Base-by-base conservation (phyloP, 179 eudicot genomes). In the Patellifolia procumbens region DNA sequence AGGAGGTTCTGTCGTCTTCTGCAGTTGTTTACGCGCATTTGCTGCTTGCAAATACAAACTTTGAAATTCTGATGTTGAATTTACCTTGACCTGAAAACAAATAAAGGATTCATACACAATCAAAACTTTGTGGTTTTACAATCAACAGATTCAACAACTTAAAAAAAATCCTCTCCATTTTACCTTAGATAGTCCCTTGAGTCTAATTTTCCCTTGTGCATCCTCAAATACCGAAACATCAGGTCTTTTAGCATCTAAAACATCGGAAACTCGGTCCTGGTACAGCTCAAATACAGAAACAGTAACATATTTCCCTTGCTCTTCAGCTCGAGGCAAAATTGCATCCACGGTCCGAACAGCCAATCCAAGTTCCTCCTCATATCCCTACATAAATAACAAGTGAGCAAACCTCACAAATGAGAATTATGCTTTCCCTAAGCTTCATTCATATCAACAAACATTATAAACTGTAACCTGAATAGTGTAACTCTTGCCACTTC, bases 141-240 rank as follows among this genome's bases (percentile, higher is more conserved):
- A 70, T 20, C 24, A 51, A 17, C 34, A 65, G 15, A 72, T 61
- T 20, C 24, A 51, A 17, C 34, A 65, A 15, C 15, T 37, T 1
- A 59, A 56, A 9, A 31, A 22, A 15, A 16, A 35, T 32, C 49
- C 24, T 20, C 17, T 22, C 24, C n/a, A 31, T 34, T n/a, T 74
- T 81, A 85, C 99, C 97, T 90, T 83, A 49, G 95, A 90, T 26
- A 93, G 88, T 69, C 97, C 97, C 85, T 87, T 95, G 28, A 95
- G 88, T 49, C 78, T 86, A 48, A 93, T 87, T 78, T 86, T 87
- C 2, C 99, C 97, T 29, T 78, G 87, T 31, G 82, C 90, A 86
- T 86, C 91, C 78, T 91, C 97, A 26, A 90, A 76, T 16, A 93
- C 85, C 45, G 87, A 83, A 82, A 95, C 89, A 62, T 90, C 91